These are phyloP conservation scores for Choiromyces venosus DNA, from an alignment of 495 filamentous ascomycete species.

Conservation along the genomic window DNA sequence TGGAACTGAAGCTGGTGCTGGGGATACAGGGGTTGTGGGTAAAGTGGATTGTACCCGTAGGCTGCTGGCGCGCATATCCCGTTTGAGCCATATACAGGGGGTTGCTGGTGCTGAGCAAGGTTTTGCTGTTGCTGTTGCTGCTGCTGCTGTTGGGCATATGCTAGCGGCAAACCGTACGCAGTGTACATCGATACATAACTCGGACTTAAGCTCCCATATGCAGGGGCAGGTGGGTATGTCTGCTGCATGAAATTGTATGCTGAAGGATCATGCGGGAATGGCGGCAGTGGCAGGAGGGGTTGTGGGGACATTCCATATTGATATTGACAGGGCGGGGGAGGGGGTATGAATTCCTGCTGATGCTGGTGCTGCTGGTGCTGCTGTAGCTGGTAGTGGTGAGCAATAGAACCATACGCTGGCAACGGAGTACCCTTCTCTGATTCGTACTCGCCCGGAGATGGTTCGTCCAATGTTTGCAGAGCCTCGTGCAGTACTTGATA, in stretches of 20 bases:
- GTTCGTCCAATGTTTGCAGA: neutral
- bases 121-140: neutral
- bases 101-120: neutral
- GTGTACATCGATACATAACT: neutral
- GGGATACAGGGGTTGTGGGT: neutral
- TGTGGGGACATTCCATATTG: conserved; percentile 2
- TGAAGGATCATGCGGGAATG: neutral
- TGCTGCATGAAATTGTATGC: neutral
- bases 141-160: neutral
- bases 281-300: neutral
- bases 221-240: neutral
- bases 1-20: neutral
- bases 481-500: neutral
- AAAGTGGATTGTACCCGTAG: neutral
- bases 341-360: neutral
- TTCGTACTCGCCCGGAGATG: neutral
- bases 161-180: neutral
- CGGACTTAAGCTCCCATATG: conserved; percentile 3
- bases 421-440: neutral
- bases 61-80: neutral
- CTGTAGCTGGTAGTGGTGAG: neutral
- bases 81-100: neutral
- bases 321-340: neutral
- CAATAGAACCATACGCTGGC: neutral
- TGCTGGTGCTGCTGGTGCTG: too few species aligned